Base-by-base conservation (phyloP, 2,329 filamentous ascomycete species). In the Arthroderma sp. region DNA sequence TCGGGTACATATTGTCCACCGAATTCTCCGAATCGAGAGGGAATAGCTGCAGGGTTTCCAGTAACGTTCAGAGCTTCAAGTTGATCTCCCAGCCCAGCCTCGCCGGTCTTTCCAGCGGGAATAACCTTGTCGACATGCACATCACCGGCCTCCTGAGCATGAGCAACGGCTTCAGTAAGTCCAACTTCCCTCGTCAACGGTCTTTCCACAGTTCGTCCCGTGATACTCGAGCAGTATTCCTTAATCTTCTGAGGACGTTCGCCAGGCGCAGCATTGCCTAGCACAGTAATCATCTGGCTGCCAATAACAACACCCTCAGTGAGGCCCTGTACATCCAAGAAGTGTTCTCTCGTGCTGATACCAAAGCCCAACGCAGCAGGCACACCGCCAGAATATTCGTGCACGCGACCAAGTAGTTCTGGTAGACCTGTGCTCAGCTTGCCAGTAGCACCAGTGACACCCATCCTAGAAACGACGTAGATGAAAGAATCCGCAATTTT, bases 1-100 rank as follows among this genome's bases (percentile, higher is more conserved):
- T 98, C 91, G 1, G 91, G 91, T 2, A 98, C 91, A 59, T 95
- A 98, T 65, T 96, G 89, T 10, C 91, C 91, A 56, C 91, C 91
- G 53, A 94, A 98, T 61, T 95, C 84, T 53, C 91, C 91, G 57
- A 98, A 96, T 42, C 87, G 81, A 51, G 86, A 78, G 8, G 88
- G 86, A 42, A 91, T 78, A 55, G 82, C 78, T 43, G 65, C 56
- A 34, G 64, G 62, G 46, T 70, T 60, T 4, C 69, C 71, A 44
- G 73, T 68, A 52, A 76, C 75, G 59, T 94, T 91, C 48, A 94
- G 72, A 10, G 85, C 83, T 48, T 86, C 82, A 29, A 94, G 74
- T 65, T 94, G 83, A 43, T 88, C 84, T n/a, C 82, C 83, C 6
- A 94, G 70, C 30, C 83, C 77, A 38, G 78, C 75, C 31, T 75